These are phyloP conservation scores for Parsonsia alboflavescens DNA, from an alignment of 257 asterid species.

Conservation along the genomic window DNA sequence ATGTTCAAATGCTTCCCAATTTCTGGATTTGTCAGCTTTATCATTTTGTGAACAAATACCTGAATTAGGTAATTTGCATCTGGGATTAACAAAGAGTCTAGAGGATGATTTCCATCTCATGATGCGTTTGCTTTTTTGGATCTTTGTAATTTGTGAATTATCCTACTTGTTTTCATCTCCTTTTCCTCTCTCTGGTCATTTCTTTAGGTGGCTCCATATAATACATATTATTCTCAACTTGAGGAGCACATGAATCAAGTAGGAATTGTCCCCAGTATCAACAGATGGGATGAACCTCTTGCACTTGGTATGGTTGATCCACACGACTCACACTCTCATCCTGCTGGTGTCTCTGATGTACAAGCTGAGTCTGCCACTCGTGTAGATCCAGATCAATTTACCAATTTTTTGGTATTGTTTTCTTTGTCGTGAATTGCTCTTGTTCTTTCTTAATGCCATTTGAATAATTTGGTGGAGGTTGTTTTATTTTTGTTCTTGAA, in stretches of 20 bases:
- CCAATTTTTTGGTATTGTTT: constrained; percentile 58
- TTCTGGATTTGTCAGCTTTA: background rate
- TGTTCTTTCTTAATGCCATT: background rate
- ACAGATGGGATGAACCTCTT: constrained; percentile 80
- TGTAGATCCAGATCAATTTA: constrained; percentile 77
- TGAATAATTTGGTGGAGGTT: background rate
- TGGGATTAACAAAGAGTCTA: background rate
- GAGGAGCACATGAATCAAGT: constrained; percentile 81
- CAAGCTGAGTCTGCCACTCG: constrained; percentile 82
- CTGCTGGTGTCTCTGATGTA: constrained; percentile 88
- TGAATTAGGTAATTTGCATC: background rate
- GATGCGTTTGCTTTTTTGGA: background rate
- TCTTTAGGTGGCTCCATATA: constrained; percentile 82
- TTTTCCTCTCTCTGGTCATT: constrained; percentile 12
- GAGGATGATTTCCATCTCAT: background rate
- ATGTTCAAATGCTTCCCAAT: background rate
- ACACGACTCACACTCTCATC: constrained; percentile 89
- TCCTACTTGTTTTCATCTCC: background rate
- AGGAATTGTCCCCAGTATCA: constrained; percentile 62
- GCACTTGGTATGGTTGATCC: constrained; percentile 92
- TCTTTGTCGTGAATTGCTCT: background rate
- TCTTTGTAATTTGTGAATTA: background rate
- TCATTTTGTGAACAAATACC: background rate
- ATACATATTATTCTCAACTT: constrained; percentile 67
- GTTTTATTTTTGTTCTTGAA: background rate